Percentiles rank a stretch among this genome's conserved stretches.
Evolutionary conservation across 805 yeast genomes (phyloP).

Genomic region (Candida corydali): DNA sequence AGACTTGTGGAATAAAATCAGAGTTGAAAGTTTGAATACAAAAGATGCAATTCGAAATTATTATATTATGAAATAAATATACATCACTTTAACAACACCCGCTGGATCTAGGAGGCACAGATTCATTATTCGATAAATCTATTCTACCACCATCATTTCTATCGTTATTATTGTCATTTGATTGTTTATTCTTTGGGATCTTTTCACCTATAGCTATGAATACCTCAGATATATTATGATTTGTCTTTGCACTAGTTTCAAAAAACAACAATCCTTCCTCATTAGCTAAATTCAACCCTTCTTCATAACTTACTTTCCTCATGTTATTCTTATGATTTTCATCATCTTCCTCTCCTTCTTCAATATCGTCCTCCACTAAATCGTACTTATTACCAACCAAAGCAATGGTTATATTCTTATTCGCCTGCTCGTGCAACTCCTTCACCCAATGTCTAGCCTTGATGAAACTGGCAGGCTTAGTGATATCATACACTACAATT

Average conservation of each 20-base stretch:
- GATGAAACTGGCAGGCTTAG: conserved; percentile 90
- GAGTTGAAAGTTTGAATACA: too few species aligned
- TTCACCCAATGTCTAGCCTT: conserved; percentile 98
- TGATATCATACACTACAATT: conserved; percentile 89
- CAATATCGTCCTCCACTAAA: conserved; percentile 54
- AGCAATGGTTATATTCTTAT: conserved; percentile 88
- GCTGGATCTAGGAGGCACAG: conserved; percentile 3
- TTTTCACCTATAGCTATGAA: conserved; percentile 85
- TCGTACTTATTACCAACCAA: conserved; percentile 92
- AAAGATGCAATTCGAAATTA: too few species aligned
- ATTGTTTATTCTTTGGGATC: conserved; percentile 75
- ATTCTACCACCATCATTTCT: conserved; percentile 27
- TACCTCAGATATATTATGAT: conserved; percentile 84
- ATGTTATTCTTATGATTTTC: conserved; percentile 43
- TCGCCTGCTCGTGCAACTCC: conserved; percentile 92
- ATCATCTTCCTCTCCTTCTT: conserved; percentile 10
- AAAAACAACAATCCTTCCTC: conserved; percentile 89
- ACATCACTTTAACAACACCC: conserved; percentile 3
- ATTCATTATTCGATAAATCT: conserved; percentile 25
- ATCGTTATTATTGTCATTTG: conserved; percentile 17
- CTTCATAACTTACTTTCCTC: conserved; percentile 79
- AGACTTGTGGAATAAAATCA: too few species aligned
- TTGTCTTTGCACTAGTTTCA: conserved; percentile 93
- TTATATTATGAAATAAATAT: too few species aligned
- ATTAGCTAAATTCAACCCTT: conserved; percentile 82